Evolutionary conservation across 148 eudicot genomes (phyloP).

Genomic region (Heliosperma pusillum): DNA sequence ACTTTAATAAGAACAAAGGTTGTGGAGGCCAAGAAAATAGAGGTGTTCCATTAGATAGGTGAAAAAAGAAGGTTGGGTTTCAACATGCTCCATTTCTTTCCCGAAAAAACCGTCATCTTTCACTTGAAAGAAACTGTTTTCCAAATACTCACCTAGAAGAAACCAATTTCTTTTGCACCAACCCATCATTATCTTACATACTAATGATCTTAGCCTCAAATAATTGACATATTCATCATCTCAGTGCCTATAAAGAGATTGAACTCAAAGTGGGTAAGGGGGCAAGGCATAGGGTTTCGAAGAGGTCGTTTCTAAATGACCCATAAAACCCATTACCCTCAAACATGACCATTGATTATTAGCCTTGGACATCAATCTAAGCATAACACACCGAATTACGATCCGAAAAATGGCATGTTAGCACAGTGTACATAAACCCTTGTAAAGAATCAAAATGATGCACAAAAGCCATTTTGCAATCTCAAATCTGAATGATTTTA

Average conservation of each 20-base stretch:
- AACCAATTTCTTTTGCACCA: slow-evolving; percentile 12
- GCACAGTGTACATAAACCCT: neutral
- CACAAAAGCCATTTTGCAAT: neutral
- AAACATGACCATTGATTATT: neutral
- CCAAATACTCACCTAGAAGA: slow-evolving; percentile 15
- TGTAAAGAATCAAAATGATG: neutral
- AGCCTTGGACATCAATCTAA: neutral
- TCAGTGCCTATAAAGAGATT: neutral
- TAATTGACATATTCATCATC: neutral
- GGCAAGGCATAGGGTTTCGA: neutral
- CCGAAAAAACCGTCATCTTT: slow-evolving; percentile 8
- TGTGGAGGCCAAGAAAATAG: slow-evolving; percentile 36
- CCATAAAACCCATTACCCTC: neutral
- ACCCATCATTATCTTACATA: slow-evolving; percentile 13
- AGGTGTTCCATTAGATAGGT: slow-evolving; percentile 22
- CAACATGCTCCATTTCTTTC: slow-evolving; percentile 23
- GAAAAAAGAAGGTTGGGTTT: slow-evolving; percentile 26
- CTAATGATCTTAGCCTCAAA: neutral
- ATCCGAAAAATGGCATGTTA: neutral
- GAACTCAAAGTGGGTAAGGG: neutral
- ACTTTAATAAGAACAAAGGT: slow-evolving; percentile 28
- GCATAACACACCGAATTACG: neutral
- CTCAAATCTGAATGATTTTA: neutral
- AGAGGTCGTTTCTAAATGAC: neutral
- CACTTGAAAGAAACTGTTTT: slow-evolving; percentile 15